Evolutionary conservation across 352 stramenopile species (phyloP).

Genomic region (Phytophthora kernoviae): DNA sequence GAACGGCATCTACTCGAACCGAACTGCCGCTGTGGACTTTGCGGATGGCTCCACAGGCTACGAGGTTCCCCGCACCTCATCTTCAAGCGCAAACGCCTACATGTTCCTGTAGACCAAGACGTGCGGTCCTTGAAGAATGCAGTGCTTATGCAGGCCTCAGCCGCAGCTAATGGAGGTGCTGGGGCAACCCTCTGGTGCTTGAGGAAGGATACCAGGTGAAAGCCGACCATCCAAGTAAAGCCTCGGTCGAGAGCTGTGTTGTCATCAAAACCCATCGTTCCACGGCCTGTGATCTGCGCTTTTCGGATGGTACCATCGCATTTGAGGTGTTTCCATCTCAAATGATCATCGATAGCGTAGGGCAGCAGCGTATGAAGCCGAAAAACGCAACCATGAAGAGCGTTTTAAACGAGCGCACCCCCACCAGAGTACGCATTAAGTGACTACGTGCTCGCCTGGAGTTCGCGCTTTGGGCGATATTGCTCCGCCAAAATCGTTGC

Average conservation of each 20-base stretch:
- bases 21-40: slow-evolving; percentile 76
- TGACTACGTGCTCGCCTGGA: slow-evolving; percentile 76
- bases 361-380: slow-evolving; percentile 18
- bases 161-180: slow-evolving; percentile 9
- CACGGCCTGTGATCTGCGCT: slow-evolving; percentile 69
- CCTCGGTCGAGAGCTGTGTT: slow-evolving; percentile 66
- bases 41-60: slow-evolving; percentile 78
- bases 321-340: slow-evolving; percentile 81
- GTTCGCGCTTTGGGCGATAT: slow-evolving; percentile 70
- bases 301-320: slow-evolving; percentile 77
- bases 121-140: slow-evolving; percentile 77
- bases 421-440: slow-evolving; percentile 33
- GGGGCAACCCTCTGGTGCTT: slow-evolving; percentile 32
- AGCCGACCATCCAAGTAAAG: slow-evolving; percentile 66
- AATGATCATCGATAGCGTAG: slow-evolving; percentile 67
- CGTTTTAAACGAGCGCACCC: slow-evolving; percentile 11
- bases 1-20: slow-evolving; percentile 81
- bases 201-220: slow-evolving; percentile 80
- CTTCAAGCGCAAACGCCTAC: slow-evolving; percentile 53
- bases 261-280: slow-evolving; percentile 70
- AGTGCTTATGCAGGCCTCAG: slow-evolving; percentile 67
- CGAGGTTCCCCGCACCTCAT: slow-evolving; percentile 63
- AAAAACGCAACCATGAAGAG: slow-evolving; percentile 13
- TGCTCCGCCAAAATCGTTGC: slow-evolving; percentile 57
- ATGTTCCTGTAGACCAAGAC: slow-evolving; percentile 51